Base-by-base conservation (phyloP, 176 grass and related monocot genomes). In the Avena eriantha region DNA sequence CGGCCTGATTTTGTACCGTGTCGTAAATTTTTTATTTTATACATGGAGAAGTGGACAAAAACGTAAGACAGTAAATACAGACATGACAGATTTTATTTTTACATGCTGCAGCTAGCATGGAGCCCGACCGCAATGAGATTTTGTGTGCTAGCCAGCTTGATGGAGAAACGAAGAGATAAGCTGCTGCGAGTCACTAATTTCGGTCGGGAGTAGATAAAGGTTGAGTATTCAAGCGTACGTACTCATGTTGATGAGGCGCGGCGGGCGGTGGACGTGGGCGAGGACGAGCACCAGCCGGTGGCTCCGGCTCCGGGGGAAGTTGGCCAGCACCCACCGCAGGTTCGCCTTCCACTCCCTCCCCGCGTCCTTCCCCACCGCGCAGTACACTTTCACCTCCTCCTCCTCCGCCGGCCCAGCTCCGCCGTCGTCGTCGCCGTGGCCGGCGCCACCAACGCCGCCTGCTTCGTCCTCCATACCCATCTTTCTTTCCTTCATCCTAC, bases 201-300 rank as follows among this genome's bases (percentile, higher is more conserved):
- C 29, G 29, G n/a, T n/a, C n/a, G n/a, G n/a, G 29, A 2, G 29
- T 29, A 29, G 39, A 41, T 41, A 41, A 8, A 41, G 45, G 45
- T 47, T 8, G 18, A 56, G 17, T 21, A 19, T 23, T 4, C n/a
- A 10, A 60, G n/a, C 39, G 4, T 0, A 5, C 77, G 10, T 61
- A 95, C 93, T 91, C 76, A 95, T 95, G 78, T 92, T 92, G 78
- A 95, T 87, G 47, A 80, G 85, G 1, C 83, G 77, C 12, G 90
- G 54, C n/a, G 88, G 88, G 47, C 89, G 91, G 73, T 85, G 93
- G 36, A 95, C 77, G 82, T 95, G 93, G 48, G 69, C 22, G 74
- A 95, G 80, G 4, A 95, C 87, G 23, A 93, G 53, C 80, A 8
- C 54, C 54, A 56, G 54, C 6, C 83, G 53, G 74, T 29, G 29